Percentiles rank a stretch among this genome's conserved stretches.
phyloP scores from a whole-genome alignment of 441 rosid genomes.

The Oxalis stricta region DNA sequence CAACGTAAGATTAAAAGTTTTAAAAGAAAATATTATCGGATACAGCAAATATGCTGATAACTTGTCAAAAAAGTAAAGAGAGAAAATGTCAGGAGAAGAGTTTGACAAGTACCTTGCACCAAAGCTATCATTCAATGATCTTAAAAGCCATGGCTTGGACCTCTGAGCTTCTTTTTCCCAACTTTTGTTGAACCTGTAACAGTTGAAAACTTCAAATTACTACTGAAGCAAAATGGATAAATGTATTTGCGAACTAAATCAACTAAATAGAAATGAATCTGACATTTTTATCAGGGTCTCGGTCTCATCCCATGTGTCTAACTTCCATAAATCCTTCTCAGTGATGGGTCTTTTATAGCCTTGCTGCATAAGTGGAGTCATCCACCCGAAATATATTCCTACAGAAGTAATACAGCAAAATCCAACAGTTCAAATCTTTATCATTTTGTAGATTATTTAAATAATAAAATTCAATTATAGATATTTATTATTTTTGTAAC shows the following conservation, averaged over 20 bases:
- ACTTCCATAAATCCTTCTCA: conserved; percentile 88
- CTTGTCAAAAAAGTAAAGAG: neutral
- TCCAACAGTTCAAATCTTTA: too few species aligned
- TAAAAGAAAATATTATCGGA: too few species aligned
- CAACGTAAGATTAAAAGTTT: too few species aligned
- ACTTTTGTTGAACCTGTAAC: conserved; percentile 58
- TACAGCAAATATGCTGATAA: too few species aligned
- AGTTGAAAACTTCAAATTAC: conserved; percentile 4
- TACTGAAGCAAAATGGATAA: conserved; percentile 2
- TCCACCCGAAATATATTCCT: conserved; percentile 86
- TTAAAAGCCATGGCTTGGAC: conserved; percentile 72
- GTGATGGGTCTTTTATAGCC: conserved; percentile 74
- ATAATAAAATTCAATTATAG: too few species aligned
- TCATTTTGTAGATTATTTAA: neutral
- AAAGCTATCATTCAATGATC: conserved; percentile 63
- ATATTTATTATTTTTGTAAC: conserved; percentile 18
- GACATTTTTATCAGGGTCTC: conserved; percentile 58
- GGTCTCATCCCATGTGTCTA: conserved; percentile 87
- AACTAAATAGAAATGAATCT: conserved; percentile 13
- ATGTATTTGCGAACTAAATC: conserved; percentile 1
- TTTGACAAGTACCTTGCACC: conserved; percentile 51
- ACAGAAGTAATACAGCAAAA: conserved; percentile 7
- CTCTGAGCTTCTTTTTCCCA: conserved; percentile 72
- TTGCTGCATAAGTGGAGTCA: conserved; percentile 79
- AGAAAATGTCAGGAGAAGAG: conserved; percentile 5